Evolutionary conservation across 345 rosid genomes (phyloP).

Genomic region (Brassica cretica): DNA sequence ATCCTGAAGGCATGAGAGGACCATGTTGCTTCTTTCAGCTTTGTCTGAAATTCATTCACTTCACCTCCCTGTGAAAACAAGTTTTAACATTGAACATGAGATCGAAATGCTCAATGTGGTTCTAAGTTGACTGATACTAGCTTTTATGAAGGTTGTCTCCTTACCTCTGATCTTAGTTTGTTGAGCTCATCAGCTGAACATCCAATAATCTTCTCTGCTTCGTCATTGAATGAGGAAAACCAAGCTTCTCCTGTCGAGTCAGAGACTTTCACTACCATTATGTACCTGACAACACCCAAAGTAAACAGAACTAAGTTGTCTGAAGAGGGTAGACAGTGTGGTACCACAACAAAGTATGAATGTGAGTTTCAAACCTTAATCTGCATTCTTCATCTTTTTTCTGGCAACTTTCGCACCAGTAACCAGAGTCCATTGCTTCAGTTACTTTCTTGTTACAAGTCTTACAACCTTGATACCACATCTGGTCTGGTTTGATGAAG

Average conservation of each 20-base stretch:
- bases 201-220: slow-evolving; percentile 74
- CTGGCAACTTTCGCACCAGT: slow-evolving; percentile 98
- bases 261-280: slow-evolving; percentile 63
- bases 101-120: neutral
- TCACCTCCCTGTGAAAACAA: slow-evolving; percentile 53
- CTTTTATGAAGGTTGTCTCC: neutral
- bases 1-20: slow-evolving; percentile 67
- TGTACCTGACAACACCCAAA: slow-evolving; percentile 53
- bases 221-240: slow-evolving; percentile 75
- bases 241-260: slow-evolving; percentile 85
- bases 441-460: slow-evolving; percentile 94
- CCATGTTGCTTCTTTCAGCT: slow-evolving; percentile 85
- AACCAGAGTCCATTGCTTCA: slow-evolving; percentile 81
- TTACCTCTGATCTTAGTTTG: slow-evolving; percentile 66
- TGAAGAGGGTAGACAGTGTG: neutral
- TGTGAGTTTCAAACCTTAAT: slow-evolving; percentile 53
- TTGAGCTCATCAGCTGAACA: slow-evolving; percentile 88
- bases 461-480: slow-evolving; percentile 98
- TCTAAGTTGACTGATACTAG: neutral
- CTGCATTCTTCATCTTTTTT: slow-evolving; percentile 74
- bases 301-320: slow-evolving; percentile 1
- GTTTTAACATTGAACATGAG: neutral
- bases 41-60: slow-evolving; percentile 53
- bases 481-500: slow-evolving; percentile 82
- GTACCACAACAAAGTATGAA: neutral